Evolutionary conservation across 768 basidiomycete genomes (phyloP).

Genomic region (Amanita pallidorosea): DNA sequence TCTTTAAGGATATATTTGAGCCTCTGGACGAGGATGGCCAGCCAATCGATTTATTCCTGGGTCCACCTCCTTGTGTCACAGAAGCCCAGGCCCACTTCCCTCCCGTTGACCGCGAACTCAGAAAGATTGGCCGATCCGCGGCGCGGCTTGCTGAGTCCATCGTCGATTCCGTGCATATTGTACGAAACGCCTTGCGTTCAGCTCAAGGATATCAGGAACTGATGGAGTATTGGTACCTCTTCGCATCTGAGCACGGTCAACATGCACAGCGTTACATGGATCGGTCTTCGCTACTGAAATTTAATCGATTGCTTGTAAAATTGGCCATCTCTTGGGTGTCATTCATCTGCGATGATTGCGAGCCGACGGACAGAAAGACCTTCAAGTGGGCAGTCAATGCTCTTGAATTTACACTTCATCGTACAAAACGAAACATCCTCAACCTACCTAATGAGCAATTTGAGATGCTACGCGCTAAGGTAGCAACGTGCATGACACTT

Average conservation of each 20-base stretch:
- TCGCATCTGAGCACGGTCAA: constrained; percentile 93
- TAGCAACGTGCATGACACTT: constrained; percentile 94
- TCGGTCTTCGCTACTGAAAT: constrained; percentile 51
- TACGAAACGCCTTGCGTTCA: constrained; percentile 55
- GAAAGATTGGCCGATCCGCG: constrained; percentile 83
- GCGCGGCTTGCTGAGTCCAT: constrained; percentile 89
- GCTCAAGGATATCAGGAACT: constrained; percentile 70
- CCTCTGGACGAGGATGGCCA: constrained; percentile 53
- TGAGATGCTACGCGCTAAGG: constrained; percentile 79
- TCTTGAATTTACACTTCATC: constrained; percentile 81
- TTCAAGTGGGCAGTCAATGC: constrained; percentile 99
- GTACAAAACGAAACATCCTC: constrained; percentile 84
- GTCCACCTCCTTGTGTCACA: constrained; percentile 40
- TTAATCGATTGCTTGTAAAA: constrained; percentile 75
- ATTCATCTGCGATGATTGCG: constrained; percentile 97
- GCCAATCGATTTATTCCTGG: constrained; percentile 25
- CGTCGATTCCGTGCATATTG: constrained; percentile 83
- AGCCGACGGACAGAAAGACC: constrained; percentile 88
- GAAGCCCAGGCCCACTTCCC: constrained; percentile 91
- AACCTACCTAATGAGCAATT: constrained; percentile 86
- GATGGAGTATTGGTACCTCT: constrained; percentile 88
- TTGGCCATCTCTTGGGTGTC: constrained; percentile 97
- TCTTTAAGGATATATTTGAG: constrained; percentile 57
- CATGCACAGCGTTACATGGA: constrained; percentile 89
- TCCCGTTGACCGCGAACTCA: constrained; percentile 76